phyloP scores from a whole-genome alignment of 257 asterid species.

The Plantago elongata region DNA sequence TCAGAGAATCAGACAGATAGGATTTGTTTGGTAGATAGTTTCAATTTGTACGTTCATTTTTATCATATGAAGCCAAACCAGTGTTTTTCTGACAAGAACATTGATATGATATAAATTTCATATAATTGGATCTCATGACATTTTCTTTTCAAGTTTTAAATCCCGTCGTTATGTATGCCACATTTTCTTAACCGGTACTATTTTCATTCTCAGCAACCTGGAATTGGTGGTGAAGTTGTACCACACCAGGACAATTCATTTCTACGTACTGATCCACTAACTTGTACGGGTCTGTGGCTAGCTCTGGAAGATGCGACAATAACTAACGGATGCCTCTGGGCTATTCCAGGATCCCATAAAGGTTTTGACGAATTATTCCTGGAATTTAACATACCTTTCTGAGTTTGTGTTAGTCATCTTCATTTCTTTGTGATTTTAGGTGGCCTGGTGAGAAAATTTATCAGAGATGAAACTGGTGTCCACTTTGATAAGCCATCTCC shows the following conservation, averaged over 20 bases:
- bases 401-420: background rate
- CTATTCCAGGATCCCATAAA: slow-evolving; percentile 85
- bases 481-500: slow-evolving; percentile 88
- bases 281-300: slow-evolving; percentile 93
- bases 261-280: slow-evolving; percentile 62
- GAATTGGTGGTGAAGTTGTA: slow-evolving; percentile 82
- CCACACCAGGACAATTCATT: slow-evolving; percentile 94
- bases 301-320: slow-evolving; percentile 81
- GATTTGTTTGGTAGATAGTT: too few species aligned
- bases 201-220: slow-evolving; percentile 65
- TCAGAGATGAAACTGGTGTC: slow-evolving; percentile 75
- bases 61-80: too few species aligned
- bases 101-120: too few species aligned
- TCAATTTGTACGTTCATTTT: too few species aligned
- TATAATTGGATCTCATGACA: background rate
- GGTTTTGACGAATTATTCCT: slow-evolving; percentile 25
- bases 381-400: background rate
- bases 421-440: slow-evolving; percentile 25
- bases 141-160: background rate
- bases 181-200: background rate
- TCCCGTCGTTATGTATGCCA: background rate
- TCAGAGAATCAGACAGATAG: too few species aligned
- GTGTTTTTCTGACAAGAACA: too few species aligned
- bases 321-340: slow-evolving; percentile 91
- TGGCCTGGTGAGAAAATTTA: slow-evolving; percentile 88